Evolutionary conservation across 2,329 filamentous ascomycete genomes (phyloP), one percentile per base, ranked within the genome.

Genomic region (Trichoderma lentiforme): DNA sequence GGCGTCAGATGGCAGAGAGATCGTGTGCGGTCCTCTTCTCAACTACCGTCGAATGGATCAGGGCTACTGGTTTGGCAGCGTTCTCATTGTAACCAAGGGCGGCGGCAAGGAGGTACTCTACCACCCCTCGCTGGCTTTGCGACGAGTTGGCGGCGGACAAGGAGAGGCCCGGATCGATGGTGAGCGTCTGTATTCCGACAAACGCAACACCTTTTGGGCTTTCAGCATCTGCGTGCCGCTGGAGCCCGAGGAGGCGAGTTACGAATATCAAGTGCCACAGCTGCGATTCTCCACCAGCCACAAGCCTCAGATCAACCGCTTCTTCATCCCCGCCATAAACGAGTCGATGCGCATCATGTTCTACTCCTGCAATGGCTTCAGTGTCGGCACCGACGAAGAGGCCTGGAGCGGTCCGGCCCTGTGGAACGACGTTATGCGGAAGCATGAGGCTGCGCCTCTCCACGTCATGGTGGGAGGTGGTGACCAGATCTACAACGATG

Each of bases 311-410:
- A 82, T 80, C 84, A 97, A 87, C 83, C 89, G 75, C 64, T 99
- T 99, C 82, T 97, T 92, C 86, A 89, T 98, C 5, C 95, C 96
- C 14, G 93, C 93, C 14, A 86, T 87, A 72, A 89, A 90, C 58
- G 91, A 98, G 81, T 93, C 93, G 5, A 98, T 99, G 95, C 94
- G 97, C 79, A 93, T 98, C 79, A 97, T 98, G 93, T 99, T 98
- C 82, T 93, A 98, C 84, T 97, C 93, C 71, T 98, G 96, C 84
- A 99, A 99, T 81, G 97, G 96, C 18, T 99, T 99, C 84, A 95
- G 93, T 75, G 87, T 96, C 51, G 93, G 92, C 69, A 95, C 94
- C 4, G 92, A 97, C 80, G 90, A 96, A 73, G 90, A 93, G 64
- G 91, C 91, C 56, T 97, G 94, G 84, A 95, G 92, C 78, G 96